Conservation (phyloP, 768 basidiomycete genomes). For the Tylopilus intermedius region DNA sequence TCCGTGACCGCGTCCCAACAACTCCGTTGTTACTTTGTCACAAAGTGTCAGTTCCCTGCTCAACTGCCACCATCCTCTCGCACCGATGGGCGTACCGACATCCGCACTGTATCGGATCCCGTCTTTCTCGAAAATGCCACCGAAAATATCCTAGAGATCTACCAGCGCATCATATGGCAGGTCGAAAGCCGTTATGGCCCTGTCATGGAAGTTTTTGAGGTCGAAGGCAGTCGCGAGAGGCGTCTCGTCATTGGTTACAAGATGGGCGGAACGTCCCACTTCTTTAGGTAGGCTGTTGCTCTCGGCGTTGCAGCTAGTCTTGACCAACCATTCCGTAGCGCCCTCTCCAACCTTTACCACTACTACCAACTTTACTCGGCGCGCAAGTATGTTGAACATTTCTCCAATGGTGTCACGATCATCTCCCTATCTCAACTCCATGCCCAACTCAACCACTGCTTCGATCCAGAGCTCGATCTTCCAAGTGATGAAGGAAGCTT, state of each 20-base stretch:
- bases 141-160: constrained; percentile 90
- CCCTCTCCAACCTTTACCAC: constrained; percentile 93
- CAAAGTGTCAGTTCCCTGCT: constrained; percentile 82
- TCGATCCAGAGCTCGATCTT: constrained; percentile 96
- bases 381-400: constrained; percentile 99
- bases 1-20: constrained; percentile 86
- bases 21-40: constrained; percentile 94
- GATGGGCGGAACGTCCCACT: constrained; percentile 84
- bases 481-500: constrained; percentile 97
- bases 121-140: constrained; percentile 90
- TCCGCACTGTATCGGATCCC: constrained; percentile 81
- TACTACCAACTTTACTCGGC: constrained; percentile 94
- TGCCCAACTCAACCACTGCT: constrained; percentile 70
- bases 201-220: constrained; percentile 94
- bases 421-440: constrained; percentile 92
- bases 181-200: constrained; percentile 84
- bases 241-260: constrained; percentile 95
- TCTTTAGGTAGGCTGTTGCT: constrained; percentile 57
- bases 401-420: constrained; percentile 93
- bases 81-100: constrained; percentile 69
- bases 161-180: constrained; percentile 83
- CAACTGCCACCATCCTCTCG: constrained; percentile 37
- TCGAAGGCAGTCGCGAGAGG: constrained; percentile 87
- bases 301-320: background rate
- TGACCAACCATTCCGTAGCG: constrained; percentile 39